Conservation (phyloP, 495 filamentous ascomycete species). For the Collariella sp. region DNA sequence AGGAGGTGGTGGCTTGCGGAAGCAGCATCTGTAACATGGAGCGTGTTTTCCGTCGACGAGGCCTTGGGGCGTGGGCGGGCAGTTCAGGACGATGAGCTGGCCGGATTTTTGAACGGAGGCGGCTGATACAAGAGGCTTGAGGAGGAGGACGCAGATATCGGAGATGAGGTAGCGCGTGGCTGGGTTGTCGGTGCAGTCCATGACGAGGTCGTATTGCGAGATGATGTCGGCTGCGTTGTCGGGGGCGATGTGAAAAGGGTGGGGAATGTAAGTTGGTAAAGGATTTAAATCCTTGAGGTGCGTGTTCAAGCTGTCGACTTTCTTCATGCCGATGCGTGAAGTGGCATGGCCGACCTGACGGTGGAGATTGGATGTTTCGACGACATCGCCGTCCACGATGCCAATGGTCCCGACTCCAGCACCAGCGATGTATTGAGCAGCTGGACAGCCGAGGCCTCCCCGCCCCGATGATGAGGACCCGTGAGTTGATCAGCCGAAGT, state of each 20-base stretch:
- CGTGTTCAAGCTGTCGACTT: constrained; percentile 70
- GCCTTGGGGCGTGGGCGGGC: constrained; percentile 45
- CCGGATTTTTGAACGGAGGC: constrained; percentile 81
- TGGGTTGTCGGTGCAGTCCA: constrained; percentile 93
- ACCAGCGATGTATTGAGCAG: constrained; percentile 80
- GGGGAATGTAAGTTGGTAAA: constrained; percentile 49
- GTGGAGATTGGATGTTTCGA: constrained; percentile 87
- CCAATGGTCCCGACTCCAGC: constrained; percentile 80
- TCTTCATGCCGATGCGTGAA: constrained; percentile 60
- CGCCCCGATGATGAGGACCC: constrained; percentile 78
- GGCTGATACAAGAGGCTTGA: constrained; percentile 77
- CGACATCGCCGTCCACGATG: constrained; percentile 76
- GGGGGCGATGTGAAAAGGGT: constrained; percentile 54
- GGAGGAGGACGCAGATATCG: constrained; percentile 70
- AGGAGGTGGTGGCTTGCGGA: constrained; percentile 75
- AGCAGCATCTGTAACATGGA: constrained; percentile 91
- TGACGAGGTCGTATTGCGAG: constrained; percentile 64
- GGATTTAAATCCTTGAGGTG: constrained; percentile 64
- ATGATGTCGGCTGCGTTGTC: constrained; percentile 57
- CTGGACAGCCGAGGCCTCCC: constrained; percentile 89
- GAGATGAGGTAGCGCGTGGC: constrained; percentile 88
- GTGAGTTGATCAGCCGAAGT: constrained; percentile 59
- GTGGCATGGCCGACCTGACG: constrained; percentile 78
- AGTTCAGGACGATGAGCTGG: constrained; percentile 78
- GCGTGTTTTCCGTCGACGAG: constrained; percentile 33